Conservation (phyloP, 1,139 yeast genomes). For the Hanseniaspora uvarum region DNA sequence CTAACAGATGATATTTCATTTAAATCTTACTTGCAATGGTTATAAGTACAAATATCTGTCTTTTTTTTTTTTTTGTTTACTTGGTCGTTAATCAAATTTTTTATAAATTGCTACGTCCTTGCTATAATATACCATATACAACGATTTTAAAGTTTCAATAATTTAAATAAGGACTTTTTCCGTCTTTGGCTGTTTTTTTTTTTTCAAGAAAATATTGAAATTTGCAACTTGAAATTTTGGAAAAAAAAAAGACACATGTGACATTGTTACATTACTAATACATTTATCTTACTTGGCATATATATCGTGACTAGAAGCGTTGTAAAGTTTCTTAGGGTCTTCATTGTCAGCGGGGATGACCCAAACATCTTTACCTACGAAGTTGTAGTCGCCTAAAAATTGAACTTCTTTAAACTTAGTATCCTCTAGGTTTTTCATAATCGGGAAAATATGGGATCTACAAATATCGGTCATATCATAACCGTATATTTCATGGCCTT, state of each 20-base stretch:
- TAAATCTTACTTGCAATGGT: not conserved
- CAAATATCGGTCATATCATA: constrained; percentile 13
- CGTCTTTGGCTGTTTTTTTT: too few species aligned
- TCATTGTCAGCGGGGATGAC: constrained; percentile 3
- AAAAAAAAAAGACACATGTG: not conserved
- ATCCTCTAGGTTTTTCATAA: constrained; percentile 5
- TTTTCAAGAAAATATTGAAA: too few species aligned
- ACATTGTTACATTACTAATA: not conserved
- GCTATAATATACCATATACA: too few species aligned
- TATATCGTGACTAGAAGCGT: not conserved
- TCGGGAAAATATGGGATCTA: constrained; percentile 2
- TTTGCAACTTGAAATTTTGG: too few species aligned
- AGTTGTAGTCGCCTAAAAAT: not conserved
- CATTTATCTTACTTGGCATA: not conserved
- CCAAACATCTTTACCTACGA: constrained; percentile 8
- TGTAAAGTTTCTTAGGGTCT: not conserved
- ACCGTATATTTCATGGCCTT: constrained; percentile 2
- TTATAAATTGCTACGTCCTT: too few species aligned
- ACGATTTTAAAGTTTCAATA: too few species aligned
- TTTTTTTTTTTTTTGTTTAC: too few species aligned
- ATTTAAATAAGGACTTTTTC: too few species aligned
- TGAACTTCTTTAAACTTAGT: constrained; percentile 5
- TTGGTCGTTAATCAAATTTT: too few species aligned
- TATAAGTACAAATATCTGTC: too few species aligned
- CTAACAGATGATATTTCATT: not conserved